phyloP scores from a whole-genome alignment of 2,329 filamentous ascomycete genomes.

The Claviceps sp. region DNA sequence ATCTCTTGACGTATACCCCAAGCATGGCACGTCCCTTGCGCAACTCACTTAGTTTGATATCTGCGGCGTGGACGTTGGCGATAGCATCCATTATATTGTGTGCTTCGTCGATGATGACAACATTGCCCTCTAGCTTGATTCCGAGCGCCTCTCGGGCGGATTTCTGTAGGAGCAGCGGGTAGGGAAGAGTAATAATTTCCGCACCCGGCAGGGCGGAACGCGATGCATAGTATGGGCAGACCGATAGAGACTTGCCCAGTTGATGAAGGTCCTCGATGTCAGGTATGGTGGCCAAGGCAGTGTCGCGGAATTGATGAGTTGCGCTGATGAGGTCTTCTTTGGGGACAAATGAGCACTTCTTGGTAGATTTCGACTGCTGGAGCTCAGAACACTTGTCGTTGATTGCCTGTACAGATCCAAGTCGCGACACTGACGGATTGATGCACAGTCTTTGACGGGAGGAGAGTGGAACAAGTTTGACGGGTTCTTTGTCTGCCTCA shows the following conservation, averaged over 20 bases:
- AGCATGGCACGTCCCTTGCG: conserved; percentile 61
- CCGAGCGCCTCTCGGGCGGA: conserved; percentile 77
- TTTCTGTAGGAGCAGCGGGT: conserved; percentile 77
- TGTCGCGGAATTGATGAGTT: conserved; percentile 72
- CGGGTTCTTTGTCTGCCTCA: conserved; percentile 20
- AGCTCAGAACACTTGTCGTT: conserved; percentile 88
- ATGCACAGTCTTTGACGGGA: conserved; percentile 85
- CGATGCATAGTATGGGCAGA: conserved; percentile 97
- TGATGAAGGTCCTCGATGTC: conserved; percentile 85
- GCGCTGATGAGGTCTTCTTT: conserved; percentile 60
- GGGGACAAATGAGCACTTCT: conserved; percentile 64
- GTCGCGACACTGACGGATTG: conserved; percentile 63
- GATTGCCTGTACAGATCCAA: conserved; percentile 64
- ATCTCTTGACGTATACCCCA: conserved; percentile 70
- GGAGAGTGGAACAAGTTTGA: conserved; percentile 74
- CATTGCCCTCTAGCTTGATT: conserved; percentile 71
- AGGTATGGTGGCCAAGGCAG: conserved; percentile 67
- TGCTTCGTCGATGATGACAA: conserved; percentile 94
- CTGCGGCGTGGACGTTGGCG: conserved; percentile 69
- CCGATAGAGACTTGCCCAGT: conserved; percentile 62
- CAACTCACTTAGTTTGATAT: conserved; percentile 61
- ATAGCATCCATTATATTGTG: conserved; percentile 97
- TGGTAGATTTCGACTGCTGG: conserved; percentile 50
- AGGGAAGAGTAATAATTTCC: conserved; percentile 86
- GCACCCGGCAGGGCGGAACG: conserved; percentile 67